A percentile compares a stretch with the other conserved stretches of the same genome.
Conservation (phyloP, 192 early-diverging fungal species). For the Podila clonocystis region DNA sequence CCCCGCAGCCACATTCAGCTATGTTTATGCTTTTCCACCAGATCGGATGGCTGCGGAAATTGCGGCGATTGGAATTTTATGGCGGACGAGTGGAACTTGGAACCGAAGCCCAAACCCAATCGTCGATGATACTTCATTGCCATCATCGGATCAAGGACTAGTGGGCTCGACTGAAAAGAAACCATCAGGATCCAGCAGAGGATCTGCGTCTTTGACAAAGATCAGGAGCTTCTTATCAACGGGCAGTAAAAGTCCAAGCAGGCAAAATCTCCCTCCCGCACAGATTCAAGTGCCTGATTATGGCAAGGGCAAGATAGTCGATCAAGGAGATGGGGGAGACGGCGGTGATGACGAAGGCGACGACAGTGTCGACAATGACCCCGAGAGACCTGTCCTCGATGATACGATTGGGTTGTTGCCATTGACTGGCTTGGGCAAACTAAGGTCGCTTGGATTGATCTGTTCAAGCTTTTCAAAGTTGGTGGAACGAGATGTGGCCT, state of each 20-base stretch:
- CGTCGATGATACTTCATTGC: background rate
- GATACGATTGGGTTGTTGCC: conserved; percentile 11
- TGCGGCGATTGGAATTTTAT: conserved; percentile 21
- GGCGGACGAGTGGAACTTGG: conserved; percentile 27
- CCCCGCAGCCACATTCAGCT: conserved; percentile 17
- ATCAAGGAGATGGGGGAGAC: background rate
- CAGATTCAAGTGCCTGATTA: background rate
- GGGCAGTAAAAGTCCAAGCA: background rate
- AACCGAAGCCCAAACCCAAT: background rate
- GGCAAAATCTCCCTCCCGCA: background rate
- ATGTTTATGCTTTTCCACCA: conserved; percentile 21
- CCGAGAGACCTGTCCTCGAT: conserved; percentile 6
- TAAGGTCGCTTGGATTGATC: conserved; percentile 16
- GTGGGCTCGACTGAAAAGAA: background rate
- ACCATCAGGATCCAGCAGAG: too few relatives aligned
- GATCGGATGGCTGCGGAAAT: conserved; percentile 10
- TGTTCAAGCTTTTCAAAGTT: conserved; percentile 30
- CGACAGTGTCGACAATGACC: background rate
- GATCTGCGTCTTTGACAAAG: too few relatives aligned
- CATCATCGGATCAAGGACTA: background rate
- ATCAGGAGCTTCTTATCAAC: background rate
- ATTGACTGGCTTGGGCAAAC: conserved; percentile 1
- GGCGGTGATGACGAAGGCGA: background rate
- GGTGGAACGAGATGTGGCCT: conserved; percentile 13
- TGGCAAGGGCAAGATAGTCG: background rate